A percentile compares a stretch with the other conserved stretches of the same genome.
Evolutionary conservation across 2,329 filamentous ascomycete genomes (phyloP).

Genomic region (Fusarium irregulare): DNA sequence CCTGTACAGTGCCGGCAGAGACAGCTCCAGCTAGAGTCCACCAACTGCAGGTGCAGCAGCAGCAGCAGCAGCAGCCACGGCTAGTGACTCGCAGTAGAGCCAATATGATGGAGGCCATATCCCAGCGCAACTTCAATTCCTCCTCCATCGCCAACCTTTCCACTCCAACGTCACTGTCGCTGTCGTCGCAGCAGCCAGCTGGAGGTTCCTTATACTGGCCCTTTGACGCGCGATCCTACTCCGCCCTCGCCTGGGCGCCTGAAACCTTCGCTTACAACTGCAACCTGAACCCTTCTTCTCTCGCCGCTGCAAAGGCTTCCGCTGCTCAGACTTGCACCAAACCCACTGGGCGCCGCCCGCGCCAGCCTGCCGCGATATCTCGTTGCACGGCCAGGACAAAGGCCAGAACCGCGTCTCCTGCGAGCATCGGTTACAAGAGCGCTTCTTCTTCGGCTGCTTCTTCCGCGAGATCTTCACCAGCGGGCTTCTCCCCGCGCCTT

Average conservation of each 20-base stretch:
- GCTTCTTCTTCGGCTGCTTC: conserved; percentile 18
- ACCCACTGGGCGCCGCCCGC: conserved; percentile 41
- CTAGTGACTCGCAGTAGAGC: conserved; percentile 14
- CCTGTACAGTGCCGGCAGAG: conserved; percentile 37
- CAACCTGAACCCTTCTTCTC: conserved; percentile 11
- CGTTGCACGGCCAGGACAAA: conserved; percentile 28
- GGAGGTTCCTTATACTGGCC: conserved; percentile 32
- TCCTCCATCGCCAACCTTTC: conserved; percentile 42
- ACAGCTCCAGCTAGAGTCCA: neutral
- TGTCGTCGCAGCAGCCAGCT: conserved; percentile 15
- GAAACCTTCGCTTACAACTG: conserved; percentile 30
- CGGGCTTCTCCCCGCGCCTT: conserved; percentile 32
- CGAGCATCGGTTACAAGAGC: conserved; percentile 19
- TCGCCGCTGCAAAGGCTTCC: conserved; percentile 28
- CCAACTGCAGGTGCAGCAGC: conserved; percentile 9
- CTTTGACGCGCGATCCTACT: conserved; percentile 31
- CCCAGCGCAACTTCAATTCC: conserved; percentile 43
- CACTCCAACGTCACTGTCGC: conserved; percentile 23
- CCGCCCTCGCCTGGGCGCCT: conserved; percentile 38
- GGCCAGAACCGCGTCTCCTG: conserved; percentile 28
- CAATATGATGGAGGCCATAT: conserved; percentile 43
- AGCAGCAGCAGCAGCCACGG: conserved; percentile 1
- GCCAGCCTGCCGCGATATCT: conserved; percentile 41
- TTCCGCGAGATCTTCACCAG: conserved; percentile 28
- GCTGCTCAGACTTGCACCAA: conserved; percentile 32